Base-by-base conservation (phyloP, 306 rosid genomes). In the Acmispon strigosus region DNA sequence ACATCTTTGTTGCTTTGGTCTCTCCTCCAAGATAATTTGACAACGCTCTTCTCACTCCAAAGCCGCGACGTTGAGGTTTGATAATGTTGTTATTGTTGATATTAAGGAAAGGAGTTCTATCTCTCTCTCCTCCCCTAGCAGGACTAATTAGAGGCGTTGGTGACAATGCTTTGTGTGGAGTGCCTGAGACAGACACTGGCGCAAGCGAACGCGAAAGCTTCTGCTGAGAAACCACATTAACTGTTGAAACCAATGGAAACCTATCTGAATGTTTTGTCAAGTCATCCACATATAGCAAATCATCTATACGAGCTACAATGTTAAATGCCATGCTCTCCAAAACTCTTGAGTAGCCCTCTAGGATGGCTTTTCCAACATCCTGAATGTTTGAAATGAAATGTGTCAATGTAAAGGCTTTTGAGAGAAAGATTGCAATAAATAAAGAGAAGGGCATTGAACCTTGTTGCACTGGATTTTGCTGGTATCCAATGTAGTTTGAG, bases 341-440 rank as follows among this genome's bases (percentile, higher is more conserved):
- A 13, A 90, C 96, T 61, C 98, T 88, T 66, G 98, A 92, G 45
- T 92, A 92, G 90, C 96, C 85, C 78, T 93, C 98, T 43, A 93
- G 89, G 79, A 93, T 84, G 32, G 97, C 84, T 80, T 93, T 93
- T 15, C 98, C 98, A 68, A 93, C 82, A 82, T 93, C 98, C 96
- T 93, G 96, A 47, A 84, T 48, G 47, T 60, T 47, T 5, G 15
- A 56, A 80, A 70, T 16, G n/a, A 58, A 53, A 32, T 52, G 55
- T 45, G 71, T 65, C 5, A 66, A 63, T 51, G n/a, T 16, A 11
- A 71, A 68, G 60, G 17, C 15, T 48, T 50, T 37, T 12, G 37
- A 39, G 11, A 39, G 45, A 45, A 44, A 32, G 2, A 36, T 51
- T 67, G 50, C 60, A 50, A 50, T 15, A 5, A 15, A 13, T 15